Evolutionary conservation across 495 filamentous ascomycete genomes (phyloP), one percentile per base, ranked within the genome.

Genomic region (Trichodelitschia bisporula): DNA sequence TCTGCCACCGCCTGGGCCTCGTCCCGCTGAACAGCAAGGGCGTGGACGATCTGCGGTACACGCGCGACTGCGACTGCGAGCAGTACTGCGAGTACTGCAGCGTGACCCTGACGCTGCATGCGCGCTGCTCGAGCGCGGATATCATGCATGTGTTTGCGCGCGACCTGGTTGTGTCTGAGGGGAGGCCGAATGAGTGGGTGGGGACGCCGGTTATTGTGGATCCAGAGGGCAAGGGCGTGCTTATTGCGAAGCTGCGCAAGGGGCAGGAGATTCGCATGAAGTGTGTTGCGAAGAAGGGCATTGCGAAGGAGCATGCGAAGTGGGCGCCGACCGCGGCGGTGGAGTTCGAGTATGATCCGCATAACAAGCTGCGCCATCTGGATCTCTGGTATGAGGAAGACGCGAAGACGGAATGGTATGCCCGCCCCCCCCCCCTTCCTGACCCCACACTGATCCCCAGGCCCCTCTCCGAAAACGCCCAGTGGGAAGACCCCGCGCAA

Each of bases 231-330:
- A 62, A 72, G 31, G 86, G 86, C 0, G 59, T 69, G 3, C 59
- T 93, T 33, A 82, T 97, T 40, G 73, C 72, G 46, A 92, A 93
- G 55, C 53, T 97, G 39, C 61, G 82, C 14, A 74, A 77, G 33
- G 74, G 69, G 3, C 89, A 97, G 47, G 77, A 90, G 48, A 47
- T 97, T 31, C 71, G 74, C 47, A 62, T 95, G 48, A 72, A 69
- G 26, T 93, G 84, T 44, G 69, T 93, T 39, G 89, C 82, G 31
- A 93, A 91, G 62, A 95, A 95, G 59, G 86, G 86, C 0, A 93
- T 93, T 35, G 82, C 84, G 2, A 97, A 95, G 59, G 86, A 97
- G 48, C 86, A 97, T 56, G 74, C 89, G 0, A 97, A 97, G 49
- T 97, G 86, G 86, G 71, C 76, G 29, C 82, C 89, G 2, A 76